Base-by-base conservation (phyloP, 169 alveolate species). In the Cryptosporidium ryanae region DNA sequence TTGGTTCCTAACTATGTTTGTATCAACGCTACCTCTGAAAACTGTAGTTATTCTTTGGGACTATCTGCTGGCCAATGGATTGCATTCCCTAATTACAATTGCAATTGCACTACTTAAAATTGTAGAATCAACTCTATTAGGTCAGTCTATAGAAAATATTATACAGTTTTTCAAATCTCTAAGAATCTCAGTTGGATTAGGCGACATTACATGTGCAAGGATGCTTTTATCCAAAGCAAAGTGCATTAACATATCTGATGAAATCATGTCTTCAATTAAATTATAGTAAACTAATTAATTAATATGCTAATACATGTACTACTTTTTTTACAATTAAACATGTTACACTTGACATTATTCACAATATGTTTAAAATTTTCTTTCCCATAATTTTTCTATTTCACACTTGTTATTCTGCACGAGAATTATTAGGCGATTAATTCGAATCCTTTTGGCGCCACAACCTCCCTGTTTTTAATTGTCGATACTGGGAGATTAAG, bases 41-140 rank as follows among this genome's bases (percentile, higher is more conserved):
- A 91, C 95, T 17, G 95, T 92, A 21, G 93, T 92, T 13, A 70
- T 92, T 54, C 66, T 92, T 4, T 92, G 95, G 95, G 95, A 92
- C 63, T 91, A 91, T 82, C 82, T 92, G 15, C 8, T 76, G 5
- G 70, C 87, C 4, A 55, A 76, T 46, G 87, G 87, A 1, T 43
- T 76, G 12, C 87, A 76, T 18, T 76, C 87, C 1, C 32, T 76
- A 31, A 55, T 76, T 10, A 21, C 87, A 31, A 76, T 76, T 32
- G 68, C 87, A 15, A 76, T 76, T 32, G 87, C 87, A 25, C 38
- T 76, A 44, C 71, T 76, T 21, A 76, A 76, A 59, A 61, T 48
- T 29, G 63, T 76, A 21, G 87, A 76, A 49, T 76, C 87, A 29
- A 46, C 87, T 43, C 31, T 76, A 17, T 21, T 76, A 18, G 87